Evolutionary conservation across 202 grass and related monocot species (phyloP).

Genomic region (Dendrocalamus latiflorus): DNA sequence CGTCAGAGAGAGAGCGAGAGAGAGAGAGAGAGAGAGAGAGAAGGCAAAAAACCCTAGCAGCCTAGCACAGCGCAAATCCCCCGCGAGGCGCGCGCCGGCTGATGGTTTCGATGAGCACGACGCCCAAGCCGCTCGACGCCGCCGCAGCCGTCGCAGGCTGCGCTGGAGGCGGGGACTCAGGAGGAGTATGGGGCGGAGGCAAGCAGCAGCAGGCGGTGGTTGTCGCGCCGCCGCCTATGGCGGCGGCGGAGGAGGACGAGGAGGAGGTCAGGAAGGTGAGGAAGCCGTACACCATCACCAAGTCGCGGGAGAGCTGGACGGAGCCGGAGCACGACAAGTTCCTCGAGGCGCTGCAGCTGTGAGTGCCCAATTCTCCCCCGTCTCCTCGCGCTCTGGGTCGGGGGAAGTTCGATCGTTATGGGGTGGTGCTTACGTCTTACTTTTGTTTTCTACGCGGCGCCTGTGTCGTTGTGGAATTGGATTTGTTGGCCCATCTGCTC

Average conservation of each 20-base stretch:
- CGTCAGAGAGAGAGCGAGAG: background rate
- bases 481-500: background rate
- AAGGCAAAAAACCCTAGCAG: slow-evolving; percentile 11
- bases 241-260: slow-evolving; percentile 2
- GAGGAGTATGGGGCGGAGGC: background rate
- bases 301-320: slow-evolving; percentile 82
- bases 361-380: background rate
- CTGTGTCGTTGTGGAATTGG: background rate
- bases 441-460: background rate
- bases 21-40: too few species aligned
- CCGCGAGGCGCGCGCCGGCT: background rate
- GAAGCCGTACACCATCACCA: slow-evolving; percentile 88
- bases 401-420: background rate
- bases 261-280: slow-evolving; percentile 47
- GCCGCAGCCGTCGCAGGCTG: background rate
- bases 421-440: background rate
- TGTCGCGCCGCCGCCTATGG: slow-evolving; percentile 39
- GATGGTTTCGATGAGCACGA: slow-evolving; percentile 49
- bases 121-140: slow-evolving; percentile 35
- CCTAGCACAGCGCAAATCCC: background rate
- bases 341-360: slow-evolving; percentile 82
- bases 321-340: slow-evolving; percentile 86
- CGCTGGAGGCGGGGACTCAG: background rate
- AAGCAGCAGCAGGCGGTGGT: slow-evolving; percentile 5
- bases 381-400: background rate